Conservation (phyloP, 2,329 filamentous ascomycete species). For the Microdochium paspali region DNA sequence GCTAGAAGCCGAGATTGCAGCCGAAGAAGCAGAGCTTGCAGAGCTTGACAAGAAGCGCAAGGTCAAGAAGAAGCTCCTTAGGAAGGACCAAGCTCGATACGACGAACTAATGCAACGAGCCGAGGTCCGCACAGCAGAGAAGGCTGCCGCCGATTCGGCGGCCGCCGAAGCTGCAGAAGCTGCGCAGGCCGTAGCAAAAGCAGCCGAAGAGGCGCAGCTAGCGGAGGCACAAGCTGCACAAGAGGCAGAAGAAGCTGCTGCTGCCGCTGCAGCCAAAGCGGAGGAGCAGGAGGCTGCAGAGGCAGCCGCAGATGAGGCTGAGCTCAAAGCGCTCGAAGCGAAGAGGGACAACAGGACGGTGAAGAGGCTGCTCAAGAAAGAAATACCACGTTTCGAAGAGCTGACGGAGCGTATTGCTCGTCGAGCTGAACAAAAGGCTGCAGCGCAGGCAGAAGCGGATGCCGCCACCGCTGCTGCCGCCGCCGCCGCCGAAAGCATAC, state of each 20-base stretch:
- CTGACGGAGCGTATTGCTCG: conserved; percentile 20
- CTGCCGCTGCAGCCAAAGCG: conserved; percentile 20
- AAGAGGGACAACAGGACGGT: conserved; percentile 15
- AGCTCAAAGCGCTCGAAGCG: conserved; percentile 18
- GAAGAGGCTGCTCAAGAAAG: conserved; percentile 17
- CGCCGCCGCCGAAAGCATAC: conserved; percentile 3
- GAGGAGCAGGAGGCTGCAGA: conserved; percentile 16
- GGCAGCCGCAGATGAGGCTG: conserved; percentile 30
- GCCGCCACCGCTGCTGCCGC: conserved; percentile 14
- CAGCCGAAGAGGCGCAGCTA: conserved; percentile 2
- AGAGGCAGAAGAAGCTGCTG: conserved; percentile 13
- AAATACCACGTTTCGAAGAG: conserved; percentile 22
- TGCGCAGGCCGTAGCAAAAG: conserved; percentile 2
- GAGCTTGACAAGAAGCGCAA: conserved; percentile 18
- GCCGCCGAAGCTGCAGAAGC: conserved; percentile 7
- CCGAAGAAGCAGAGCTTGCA: conserved; percentile 15
- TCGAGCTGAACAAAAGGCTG: conserved; percentile 22
- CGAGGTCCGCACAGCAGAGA: conserved; percentile 26
- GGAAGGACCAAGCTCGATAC: background rate
- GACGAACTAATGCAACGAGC: conserved; percentile 25
- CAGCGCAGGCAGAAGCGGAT: conserved; percentile 25
- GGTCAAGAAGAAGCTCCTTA: conserved; percentile 17
- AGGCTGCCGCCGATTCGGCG: conserved; percentile 12
- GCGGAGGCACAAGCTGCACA: conserved; percentile 16
- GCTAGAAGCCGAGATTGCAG: conserved; percentile 31